A percentile compares a stretch with the other conserved stretches of the same genome.
phyloP scores from a whole-genome alignment of 768 basidiomycete species.

The Dacryopinax spathularia region DNA sequence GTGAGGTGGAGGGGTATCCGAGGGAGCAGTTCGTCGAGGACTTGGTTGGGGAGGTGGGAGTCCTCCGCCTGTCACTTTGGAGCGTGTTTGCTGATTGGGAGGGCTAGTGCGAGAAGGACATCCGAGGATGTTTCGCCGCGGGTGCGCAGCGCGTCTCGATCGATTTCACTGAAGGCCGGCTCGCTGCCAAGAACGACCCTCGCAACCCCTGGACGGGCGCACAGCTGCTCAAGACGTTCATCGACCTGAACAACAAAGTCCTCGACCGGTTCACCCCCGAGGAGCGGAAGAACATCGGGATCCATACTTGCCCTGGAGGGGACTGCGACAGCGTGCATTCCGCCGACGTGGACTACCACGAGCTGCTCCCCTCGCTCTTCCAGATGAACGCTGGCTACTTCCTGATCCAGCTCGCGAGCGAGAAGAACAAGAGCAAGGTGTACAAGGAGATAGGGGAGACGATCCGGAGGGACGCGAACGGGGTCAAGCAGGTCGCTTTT shows the following conservation, averaged over 20 bases:
- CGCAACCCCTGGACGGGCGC: constrained; percentile 1
- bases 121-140: not conserved
- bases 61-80: not conserved
- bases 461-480: not conserved
- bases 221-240: not conserved
- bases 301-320: not conserved
- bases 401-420: not conserved
- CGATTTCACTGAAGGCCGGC: not conserved
- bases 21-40: not conserved
- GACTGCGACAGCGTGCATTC: constrained; percentile 4
- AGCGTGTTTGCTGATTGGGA: not conserved
- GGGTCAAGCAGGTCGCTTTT: not conserved
- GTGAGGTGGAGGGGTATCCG: not conserved
- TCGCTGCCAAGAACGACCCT: not conserved
- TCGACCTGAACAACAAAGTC: constrained; percentile 3
- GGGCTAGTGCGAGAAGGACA: not conserved
- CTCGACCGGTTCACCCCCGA: not conserved
- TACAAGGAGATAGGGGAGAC: constrained; percentile 2
- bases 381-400: not conserved
- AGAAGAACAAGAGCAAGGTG: constrained; percentile 1
- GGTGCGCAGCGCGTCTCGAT: not conserved
- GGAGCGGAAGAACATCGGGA: constrained; percentile 1
- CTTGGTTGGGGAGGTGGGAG: not conserved
- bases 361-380: constrained; percentile 2
- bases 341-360: not conserved